Conservation (phyloP, 805 yeast species). For the Candida ipomoeae region DNA sequence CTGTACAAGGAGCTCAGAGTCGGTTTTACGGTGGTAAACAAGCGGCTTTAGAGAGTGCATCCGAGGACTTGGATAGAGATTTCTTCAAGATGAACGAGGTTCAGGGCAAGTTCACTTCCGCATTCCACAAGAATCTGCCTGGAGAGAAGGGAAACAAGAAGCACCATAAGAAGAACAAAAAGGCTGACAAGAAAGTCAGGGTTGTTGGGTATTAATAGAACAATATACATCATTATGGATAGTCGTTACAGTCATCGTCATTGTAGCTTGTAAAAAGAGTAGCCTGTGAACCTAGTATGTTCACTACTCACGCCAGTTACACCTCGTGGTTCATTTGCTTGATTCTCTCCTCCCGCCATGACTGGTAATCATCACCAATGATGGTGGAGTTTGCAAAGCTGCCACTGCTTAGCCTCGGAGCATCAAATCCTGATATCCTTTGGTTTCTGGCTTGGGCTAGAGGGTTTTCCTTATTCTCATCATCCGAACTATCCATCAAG, state of each 20-base stretch:
- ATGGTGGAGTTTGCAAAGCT: conserved; percentile 36
- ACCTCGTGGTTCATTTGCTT: conserved; percentile 13
- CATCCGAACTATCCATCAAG: conserved; percentile 1
- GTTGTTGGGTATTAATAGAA: conserved; percentile 16
- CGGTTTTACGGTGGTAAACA: conserved; percentile 75
- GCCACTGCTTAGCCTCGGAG: conserved; percentile 16
- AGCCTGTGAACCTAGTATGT: not conserved
- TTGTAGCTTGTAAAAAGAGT: not conserved
- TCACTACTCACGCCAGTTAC: not conserved
- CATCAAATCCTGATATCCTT: conserved; percentile 5
- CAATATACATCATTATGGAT: not conserved
- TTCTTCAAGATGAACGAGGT: conserved; percentile 70
- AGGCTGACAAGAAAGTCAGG: conserved; percentile 44
- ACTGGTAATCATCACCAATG: conserved; percentile 37
- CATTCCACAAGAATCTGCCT: conserved; percentile 60
- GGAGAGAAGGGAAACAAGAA: conserved; percentile 41
- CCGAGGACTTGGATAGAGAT: conserved; percentile 79
- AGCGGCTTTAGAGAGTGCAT: conserved; percentile 73
- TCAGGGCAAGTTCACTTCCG: conserved; percentile 59
- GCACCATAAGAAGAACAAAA: conserved; percentile 76
- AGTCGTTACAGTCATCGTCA: conserved; percentile 1
- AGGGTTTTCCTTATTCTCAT: conserved; percentile 16
- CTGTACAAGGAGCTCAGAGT: conserved; percentile 36
- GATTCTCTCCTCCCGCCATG: conserved; percentile 38
- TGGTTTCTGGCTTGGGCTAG: not conserved